These are phyloP conservation scores for Camillea tinctor DNA, from an alignment of 2,329 filamentous ascomycete species.

Conservation along the genomic window DNA sequence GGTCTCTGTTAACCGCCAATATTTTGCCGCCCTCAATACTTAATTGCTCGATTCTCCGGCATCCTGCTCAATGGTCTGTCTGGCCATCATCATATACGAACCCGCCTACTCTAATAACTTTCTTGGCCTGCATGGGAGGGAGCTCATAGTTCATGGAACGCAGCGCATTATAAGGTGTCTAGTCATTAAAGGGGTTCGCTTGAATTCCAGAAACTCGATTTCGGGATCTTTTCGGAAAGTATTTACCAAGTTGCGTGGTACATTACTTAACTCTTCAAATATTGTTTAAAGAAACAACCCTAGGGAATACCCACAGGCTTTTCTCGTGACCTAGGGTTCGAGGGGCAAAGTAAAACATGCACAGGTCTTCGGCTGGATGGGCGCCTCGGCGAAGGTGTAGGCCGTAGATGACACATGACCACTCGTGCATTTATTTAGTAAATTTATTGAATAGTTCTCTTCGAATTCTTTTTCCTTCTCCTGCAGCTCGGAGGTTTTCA, in stretches of 20 bases:
- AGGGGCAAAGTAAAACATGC: neutral
- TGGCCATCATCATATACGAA: neutral
- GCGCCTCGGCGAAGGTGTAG: neutral
- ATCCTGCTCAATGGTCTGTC: neutral
- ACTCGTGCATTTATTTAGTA: neutral
- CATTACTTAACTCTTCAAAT: neutral
- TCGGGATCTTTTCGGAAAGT: neutral
- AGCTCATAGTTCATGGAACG: neutral
- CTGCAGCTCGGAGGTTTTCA: neutral
- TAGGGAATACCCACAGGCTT: neutral
- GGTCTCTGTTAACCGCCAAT: neutral
- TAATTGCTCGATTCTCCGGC: neutral
- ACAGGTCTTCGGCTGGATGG: neutral
- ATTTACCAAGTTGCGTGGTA: neutral
- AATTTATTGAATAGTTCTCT: neutral
- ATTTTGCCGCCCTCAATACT: neutral
- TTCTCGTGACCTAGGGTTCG: neutral
- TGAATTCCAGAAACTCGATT: neutral
- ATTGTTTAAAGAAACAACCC: neutral
- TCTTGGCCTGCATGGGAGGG: neutral
- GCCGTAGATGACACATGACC: neutral
- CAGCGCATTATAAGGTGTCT: neutral
- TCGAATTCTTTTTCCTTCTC: neutral
- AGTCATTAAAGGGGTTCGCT: neutral
- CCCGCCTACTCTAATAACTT: neutral